These are phyloP conservation scores for Zymoseptoria tritici DNA, from an alignment of 2,329 filamentous ascomycete genomes.

Conservation along the genomic window DNA sequence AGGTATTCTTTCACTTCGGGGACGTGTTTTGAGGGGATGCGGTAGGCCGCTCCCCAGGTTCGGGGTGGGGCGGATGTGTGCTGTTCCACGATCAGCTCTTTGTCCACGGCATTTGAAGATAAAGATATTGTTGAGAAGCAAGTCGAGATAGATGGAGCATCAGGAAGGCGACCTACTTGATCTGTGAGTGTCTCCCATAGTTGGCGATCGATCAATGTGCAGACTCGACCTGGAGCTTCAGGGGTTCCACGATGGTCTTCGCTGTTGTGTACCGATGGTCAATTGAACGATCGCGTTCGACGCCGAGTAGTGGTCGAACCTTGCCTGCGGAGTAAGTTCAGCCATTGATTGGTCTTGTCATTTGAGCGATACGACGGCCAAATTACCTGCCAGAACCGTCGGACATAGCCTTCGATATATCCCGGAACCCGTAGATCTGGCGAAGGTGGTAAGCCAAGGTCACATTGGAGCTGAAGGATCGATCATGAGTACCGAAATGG, in stretches of 20 bases:
- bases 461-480: background rate
- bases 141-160: too few relatives aligned
- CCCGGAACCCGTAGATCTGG: conserved; percentile 77
- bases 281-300: too few relatives aligned
- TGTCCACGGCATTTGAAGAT: background rate
- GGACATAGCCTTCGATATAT: conserved; percentile 87
- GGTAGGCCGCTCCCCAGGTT: conserved; percentile 78
- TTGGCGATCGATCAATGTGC: conserved; percentile 77
- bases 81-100: conserved; percentile 23
- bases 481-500: conserved; percentile 64
- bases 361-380: too few relatives aligned
- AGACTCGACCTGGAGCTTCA: conserved; percentile 78
- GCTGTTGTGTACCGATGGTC: conserved; percentile 40
- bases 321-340: too few relatives aligned
- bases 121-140: background rate
- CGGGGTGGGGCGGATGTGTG: conserved; percentile 53
- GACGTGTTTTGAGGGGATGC: conserved; percentile 73
- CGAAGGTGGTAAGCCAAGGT: background rate
- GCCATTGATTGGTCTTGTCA: too few relatives aligned
- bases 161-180: conserved; percentile 37
- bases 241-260: conserved; percentile 93
- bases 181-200: conserved; percentile 72
- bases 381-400: conserved; percentile 84
- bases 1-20: conserved; percentile 81
- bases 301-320: too few relatives aligned